Percentiles rank a stretch among this genome's conserved stretches.
phyloP scores from a whole-genome alignment of 2,329 filamentous ascomycete species.

The Sporothrix mexicana region DNA sequence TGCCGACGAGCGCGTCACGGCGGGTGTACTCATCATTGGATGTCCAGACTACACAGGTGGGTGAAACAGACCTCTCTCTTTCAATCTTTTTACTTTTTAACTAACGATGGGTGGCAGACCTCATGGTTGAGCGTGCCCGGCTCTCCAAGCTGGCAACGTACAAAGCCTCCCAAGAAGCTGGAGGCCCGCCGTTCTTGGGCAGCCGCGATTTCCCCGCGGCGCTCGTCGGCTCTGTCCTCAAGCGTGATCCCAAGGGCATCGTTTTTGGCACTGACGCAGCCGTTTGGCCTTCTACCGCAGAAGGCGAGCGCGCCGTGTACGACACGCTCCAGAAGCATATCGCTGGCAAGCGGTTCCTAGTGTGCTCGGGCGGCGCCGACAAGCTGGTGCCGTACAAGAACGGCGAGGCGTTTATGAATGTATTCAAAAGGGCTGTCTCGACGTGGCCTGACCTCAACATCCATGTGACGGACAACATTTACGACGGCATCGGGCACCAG shows the following conservation, averaged over 20 bases:
- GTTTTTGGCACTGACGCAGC: conserved; percentile 63
- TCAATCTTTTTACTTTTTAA: too few relatives aligned
- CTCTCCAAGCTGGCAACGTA: conserved; percentile 70
- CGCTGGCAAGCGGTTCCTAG: conserved; percentile 67
- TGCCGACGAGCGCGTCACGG: conserved; percentile 76
- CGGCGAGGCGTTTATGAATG: conserved; percentile 64
- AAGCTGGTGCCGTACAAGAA: conserved; percentile 73
- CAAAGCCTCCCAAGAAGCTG: conserved; percentile 57
- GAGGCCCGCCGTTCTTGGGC: conserved; percentile 72
- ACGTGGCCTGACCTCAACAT: conserved; percentile 62
- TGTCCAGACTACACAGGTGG: conserved; percentile 84
- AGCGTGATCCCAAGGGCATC: conserved; percentile 76
- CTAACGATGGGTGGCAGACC: conserved; percentile 40
- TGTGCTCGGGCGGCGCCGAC: conserved; percentile 70
- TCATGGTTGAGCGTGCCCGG: conserved; percentile 80
- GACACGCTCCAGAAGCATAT: conserved; percentile 56
- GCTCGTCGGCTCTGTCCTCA: conserved; percentile 67
- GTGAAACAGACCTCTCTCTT: too few relatives aligned
- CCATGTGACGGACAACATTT: conserved; percentile 68
- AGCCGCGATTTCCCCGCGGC: conserved; percentile 76
- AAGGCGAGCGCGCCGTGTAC: conserved; percentile 50
- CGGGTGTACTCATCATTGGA: conserved; percentile 80
- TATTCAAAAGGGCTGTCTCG: conserved; percentile 61
- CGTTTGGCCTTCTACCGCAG: conserved; percentile 39
- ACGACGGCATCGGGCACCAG: conserved; percentile 71